phyloP scores from a whole-genome alignment of 345 rosid genomes.

The Eucalyptus erythrocorys region DNA sequence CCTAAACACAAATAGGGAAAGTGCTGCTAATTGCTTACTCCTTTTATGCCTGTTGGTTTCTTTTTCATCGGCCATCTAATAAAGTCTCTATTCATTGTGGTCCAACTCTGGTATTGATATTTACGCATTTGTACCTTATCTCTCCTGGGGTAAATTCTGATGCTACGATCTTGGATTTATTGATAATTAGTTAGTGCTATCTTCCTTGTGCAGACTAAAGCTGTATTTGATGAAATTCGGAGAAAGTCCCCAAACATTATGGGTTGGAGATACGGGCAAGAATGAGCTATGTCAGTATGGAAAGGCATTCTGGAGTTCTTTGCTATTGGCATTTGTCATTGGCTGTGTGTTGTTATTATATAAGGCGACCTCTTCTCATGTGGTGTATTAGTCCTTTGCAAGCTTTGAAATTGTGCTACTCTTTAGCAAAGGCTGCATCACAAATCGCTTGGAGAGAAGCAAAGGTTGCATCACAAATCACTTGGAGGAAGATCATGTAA shows the following conservation, averaged over 20 bases:
- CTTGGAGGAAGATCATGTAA: no score
- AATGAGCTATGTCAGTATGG: no score
- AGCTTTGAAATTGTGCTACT: fast-evolving
- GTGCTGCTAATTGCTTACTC: neutral
- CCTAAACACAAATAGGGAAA: neutral
- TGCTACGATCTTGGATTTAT: neutral
- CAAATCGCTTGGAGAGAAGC: fast-evolving
- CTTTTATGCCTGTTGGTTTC: neutral
- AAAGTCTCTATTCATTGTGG: neutral
- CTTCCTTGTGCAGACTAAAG: neutral
- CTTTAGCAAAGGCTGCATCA: no score
- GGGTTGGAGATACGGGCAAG: fast-evolving
- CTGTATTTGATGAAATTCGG: fast-evolving
- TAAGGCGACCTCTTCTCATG: no score
- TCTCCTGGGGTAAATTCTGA: neutral
- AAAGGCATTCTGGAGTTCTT: fast-evolving
- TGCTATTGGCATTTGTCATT: no score
- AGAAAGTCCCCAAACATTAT: no score
- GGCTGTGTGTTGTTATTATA: no score
- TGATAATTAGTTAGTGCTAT: neutral
- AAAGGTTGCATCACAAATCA: fast-evolving
- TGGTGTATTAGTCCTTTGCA: no score
- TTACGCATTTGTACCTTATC: neutral
- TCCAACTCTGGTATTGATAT: neutral
- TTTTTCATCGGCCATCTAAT: neutral